Evolutionary conservation across 768 basidiomycete species (phyloP).

Genomic region (Lepiota venenata): DNA sequence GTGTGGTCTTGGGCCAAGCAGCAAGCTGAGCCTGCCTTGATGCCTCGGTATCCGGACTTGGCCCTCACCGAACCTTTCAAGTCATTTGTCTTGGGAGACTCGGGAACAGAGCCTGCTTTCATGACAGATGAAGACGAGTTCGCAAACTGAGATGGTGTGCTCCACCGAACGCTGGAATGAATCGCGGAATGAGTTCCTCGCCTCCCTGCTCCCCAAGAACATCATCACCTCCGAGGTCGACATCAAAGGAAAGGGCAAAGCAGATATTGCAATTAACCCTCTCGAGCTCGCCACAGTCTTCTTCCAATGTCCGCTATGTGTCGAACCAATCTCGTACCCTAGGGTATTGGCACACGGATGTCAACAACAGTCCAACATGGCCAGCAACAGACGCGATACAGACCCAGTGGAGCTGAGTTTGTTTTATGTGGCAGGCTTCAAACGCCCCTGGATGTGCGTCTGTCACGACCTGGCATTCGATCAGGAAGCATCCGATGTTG

Average conservation of each 20-base stretch:
- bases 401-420: slow-evolving; percentile 5
- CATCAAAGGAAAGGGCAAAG: background rate
- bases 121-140: slow-evolving; percentile 6
- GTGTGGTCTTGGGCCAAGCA: background rate
- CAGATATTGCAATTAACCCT: background rate
- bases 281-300: slow-evolving; percentile 28
- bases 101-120: slow-evolving; percentile 1
- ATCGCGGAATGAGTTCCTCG: slow-evolving; percentile 17
- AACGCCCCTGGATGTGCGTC: slow-evolving; percentile 21
- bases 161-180: slow-evolving; percentile 20
- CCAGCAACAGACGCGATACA: background rate
- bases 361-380: slow-evolving; percentile 4
- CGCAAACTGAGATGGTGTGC: background rate
- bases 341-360: slow-evolving; percentile 27
- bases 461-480: slow-evolving; percentile 22
- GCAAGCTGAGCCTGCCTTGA: background rate
- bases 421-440: background rate
- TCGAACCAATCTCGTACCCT: slow-evolving; percentile 28
- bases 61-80: slow-evolving; percentile 2
- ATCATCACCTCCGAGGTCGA: background rate
- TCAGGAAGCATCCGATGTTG: slow-evolving; percentile 22
- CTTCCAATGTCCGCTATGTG: slow-evolving; percentile 29
- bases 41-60: slow-evolving; percentile 1
- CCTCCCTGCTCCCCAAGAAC: slow-evolving; percentile 14
- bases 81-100: background rate